phyloP scores from a whole-genome alignment of 1,284 basidiomycete species.

The Ustilago loliicola region DNA sequence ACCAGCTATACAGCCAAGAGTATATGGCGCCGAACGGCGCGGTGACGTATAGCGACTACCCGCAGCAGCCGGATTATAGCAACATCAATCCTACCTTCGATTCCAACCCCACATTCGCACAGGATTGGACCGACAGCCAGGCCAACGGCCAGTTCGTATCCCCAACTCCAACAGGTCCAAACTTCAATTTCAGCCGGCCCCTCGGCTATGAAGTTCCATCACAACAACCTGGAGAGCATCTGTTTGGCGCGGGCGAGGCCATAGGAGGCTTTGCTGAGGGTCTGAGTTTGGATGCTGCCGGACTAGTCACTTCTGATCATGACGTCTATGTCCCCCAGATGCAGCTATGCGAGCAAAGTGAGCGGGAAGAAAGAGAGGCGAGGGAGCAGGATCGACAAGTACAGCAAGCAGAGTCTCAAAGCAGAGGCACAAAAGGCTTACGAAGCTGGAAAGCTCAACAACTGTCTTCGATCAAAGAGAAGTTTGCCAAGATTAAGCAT shows the following conservation, averaged over 20 bases:
- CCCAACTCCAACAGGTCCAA: not conserved
- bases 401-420: not conserved
- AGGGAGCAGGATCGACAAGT: not conserved
- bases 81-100: not conserved
- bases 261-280: not conserved
- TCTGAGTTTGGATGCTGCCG: not conserved
- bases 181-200: not conserved
- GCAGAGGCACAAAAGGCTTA: conserved; percentile 7
- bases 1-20: not conserved
- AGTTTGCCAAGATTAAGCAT: conserved; percentile 21
- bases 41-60: not conserved
- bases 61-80: not conserved
- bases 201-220: not conserved
- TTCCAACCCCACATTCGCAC: not conserved
- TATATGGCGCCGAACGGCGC: not conserved
- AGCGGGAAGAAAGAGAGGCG: not conserved
- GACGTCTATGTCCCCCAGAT: not conserved
- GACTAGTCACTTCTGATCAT: not conserved
- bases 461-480: conserved; percentile 22
- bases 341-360: no score
- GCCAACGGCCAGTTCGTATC: not conserved
- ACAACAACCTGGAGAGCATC: not conserved
- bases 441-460: conserved; percentile 27
- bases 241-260: not conserved
- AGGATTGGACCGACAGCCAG: not conserved